Base-by-base conservation (phyloP, 139 green algal genomes). In the Spirogloea muscicola region DNA sequence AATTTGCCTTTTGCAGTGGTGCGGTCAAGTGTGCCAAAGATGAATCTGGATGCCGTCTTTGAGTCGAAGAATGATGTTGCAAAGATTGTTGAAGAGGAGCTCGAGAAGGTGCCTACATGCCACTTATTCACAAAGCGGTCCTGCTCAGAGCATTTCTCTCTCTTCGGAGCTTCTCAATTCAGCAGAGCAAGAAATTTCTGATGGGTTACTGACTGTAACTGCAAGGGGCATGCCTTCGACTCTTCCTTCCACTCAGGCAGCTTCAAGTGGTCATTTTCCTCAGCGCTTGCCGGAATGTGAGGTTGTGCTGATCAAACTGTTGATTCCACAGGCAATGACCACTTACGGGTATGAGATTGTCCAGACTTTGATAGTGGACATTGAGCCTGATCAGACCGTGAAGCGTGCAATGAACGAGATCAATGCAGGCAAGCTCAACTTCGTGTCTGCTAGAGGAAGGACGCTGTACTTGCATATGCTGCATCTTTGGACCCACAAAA, bases 31-130 rank as follows among this genome's bases (percentile, higher is more conserved):
- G 88, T 94, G 69, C 89, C 90, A 2, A 81, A 81, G 40, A 88
- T 90, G 61, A 60, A 61, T 33, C 75, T 92, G 61, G 86, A 87
- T 71, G 84, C 61, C 10, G 77, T 72, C 2, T 83, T 85, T 21
- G 18, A 29, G 39, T 58, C 78, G 49, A 96, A 96, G 84, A 91
- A 96, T 74, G 88, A 95, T 49, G 96, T 97, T 77, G 92, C 92
- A 0, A 46, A 74, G 7, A 71, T 71, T 1, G 88, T 95, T 34
- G 89, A 91, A 79, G 77, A 88, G 33, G 82, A 90, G 73, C 85
- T 92, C 42, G 82, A 83, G 42, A 89, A 90, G 83, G 69, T 77
- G 52, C 27, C n/a, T n/a, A n/a, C n/a, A n/a, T n/a, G n/a, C n/a
- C n/a, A n/a, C n/a, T n/a, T n/a, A n/a, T n/a, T n/a, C n/a, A n/a